Evolutionary conservation across 2,329 filamentous ascomycete genomes (phyloP).

Genomic region (Xylaria sp.): DNA sequence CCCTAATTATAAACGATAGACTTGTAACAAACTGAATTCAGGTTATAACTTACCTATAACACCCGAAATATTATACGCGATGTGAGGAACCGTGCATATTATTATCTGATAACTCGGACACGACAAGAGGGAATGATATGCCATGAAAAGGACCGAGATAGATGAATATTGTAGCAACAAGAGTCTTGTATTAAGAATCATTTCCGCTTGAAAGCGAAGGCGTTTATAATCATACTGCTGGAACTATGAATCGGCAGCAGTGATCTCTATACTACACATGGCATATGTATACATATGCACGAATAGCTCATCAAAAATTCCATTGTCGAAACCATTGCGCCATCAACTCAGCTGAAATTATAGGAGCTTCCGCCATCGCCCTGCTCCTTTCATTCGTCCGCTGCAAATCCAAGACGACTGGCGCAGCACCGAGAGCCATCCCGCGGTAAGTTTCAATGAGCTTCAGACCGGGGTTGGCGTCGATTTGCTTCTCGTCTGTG

Average conservation of each 20-base stretch:
- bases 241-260: not conserved
- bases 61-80: not conserved
- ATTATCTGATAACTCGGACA: not conserved
- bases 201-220: not conserved
- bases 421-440: constrained; percentile 38
- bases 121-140: not conserved
- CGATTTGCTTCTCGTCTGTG: constrained; percentile 12
- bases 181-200: not conserved
- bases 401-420: constrained; percentile 54
- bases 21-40: not conserved
- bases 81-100: not conserved
- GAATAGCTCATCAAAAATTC: constrained; percentile 44
- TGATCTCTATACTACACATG: not conserved
- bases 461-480: constrained; percentile 25
- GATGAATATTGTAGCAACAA: not conserved
- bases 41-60: not conserved
- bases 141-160: no score
- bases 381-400: constrained; percentile 55
- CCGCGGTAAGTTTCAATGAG: constrained; percentile 58
- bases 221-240: not conserved
- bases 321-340: constrained; percentile 60
- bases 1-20: no score
- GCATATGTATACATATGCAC: not conserved
- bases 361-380: constrained; percentile 55
- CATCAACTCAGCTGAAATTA: constrained; percentile 58